Evolutionary conservation across 495 filamentous ascomycete genomes (phyloP), one percentile per base, ranked within the genome.

Genomic region (Staphylotrichum tortipilum): DNA sequence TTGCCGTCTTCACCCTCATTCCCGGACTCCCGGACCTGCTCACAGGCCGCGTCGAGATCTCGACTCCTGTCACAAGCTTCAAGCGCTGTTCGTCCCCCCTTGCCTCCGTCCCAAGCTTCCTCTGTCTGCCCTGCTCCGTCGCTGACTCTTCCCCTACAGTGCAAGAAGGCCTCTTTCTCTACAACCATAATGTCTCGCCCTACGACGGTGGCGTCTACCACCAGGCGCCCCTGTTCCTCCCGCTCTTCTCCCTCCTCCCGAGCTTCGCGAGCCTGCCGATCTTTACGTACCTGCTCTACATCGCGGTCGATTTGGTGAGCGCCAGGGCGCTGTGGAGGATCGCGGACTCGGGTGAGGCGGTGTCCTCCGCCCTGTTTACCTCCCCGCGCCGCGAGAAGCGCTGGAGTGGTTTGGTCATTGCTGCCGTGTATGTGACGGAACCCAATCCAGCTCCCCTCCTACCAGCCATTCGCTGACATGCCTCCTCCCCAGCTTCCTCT

Each of bases 191-290:
- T 76, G 87, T 96, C 22, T 96, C 89, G 42, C 92, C 92, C 1
- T 98, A 97, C 67, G 90, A 98, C 67, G 92, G 92, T 49, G 92
- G 92, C 50, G 88, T 97, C 64, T 98, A 88, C 68, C 89, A 98
- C 72, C 92, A 98, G 81, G 92, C 92, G 22, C 92, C 92, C 10
- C 76, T 98, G 24, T 78, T 97, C 10, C 83, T 98, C 35, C 86
- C 91, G 33, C 76, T 97, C 46, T 94, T 97, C 73, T 83, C 88
- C 15, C 75, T 94, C 30, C 79, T 97, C 44, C 89, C 90, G 33
- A 78, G 81, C 59, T 73, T 79, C 36, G 54, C 72, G 44, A 67
- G 67, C 49, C 77, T 78, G 56, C 81, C 83, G n/a, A 68, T 90
- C 54, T 79, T 83, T 50, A 90, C 85, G 0, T 79, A 82, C 48